A percentile compares a stretch with the other conserved stretches of the same genome.
phyloP scores from a whole-genome alignment of 129 eudicot species.

The Tanacetum coccineum region DNA sequence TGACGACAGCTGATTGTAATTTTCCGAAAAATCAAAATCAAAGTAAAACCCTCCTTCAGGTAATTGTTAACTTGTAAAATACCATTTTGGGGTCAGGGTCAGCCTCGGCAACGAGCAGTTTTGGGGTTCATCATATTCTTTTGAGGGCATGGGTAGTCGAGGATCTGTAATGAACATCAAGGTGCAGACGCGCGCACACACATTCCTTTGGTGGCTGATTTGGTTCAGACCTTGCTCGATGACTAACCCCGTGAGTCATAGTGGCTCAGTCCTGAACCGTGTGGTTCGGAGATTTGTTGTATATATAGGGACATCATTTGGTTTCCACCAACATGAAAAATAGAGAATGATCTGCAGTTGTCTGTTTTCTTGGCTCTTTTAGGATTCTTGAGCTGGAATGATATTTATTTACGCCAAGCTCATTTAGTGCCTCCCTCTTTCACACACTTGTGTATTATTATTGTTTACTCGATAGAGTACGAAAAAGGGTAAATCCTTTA shows the following conservation, averaged over 20 bases:
- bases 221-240: constrained; percentile 33
- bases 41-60: constrained; percentile 33
- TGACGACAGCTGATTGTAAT: constrained; percentile 77
- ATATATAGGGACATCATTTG: constrained; percentile 44
- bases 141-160: constrained; percentile 26
- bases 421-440: background rate
- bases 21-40: constrained; percentile 19
- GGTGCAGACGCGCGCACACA: background rate
- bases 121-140: constrained; percentile 36
- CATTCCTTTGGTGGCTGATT: constrained; percentile 15
- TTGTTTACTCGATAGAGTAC: constrained; percentile 29
- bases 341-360: constrained; percentile 32
- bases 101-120: constrained; percentile 12
- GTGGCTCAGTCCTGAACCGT: constrained; percentile 35
- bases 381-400: constrained; percentile 30
- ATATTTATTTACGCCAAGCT: constrained; percentile 19
- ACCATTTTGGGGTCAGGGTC: constrained; percentile 28
- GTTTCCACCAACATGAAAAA: constrained; percentile 2
- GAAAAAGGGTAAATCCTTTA: constrained; percentile 17
- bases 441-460: constrained; percentile 34
- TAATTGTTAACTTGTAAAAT: constrained; percentile 18
- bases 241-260: constrained; percentile 38
- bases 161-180: constrained; percentile 1
- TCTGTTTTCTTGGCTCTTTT: constrained; percentile 31
- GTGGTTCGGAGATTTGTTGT: constrained; percentile 52